phyloP scores from a whole-genome alignment of 2,329 filamentous ascomycete genomes.

The Nemania sp. region DNA sequence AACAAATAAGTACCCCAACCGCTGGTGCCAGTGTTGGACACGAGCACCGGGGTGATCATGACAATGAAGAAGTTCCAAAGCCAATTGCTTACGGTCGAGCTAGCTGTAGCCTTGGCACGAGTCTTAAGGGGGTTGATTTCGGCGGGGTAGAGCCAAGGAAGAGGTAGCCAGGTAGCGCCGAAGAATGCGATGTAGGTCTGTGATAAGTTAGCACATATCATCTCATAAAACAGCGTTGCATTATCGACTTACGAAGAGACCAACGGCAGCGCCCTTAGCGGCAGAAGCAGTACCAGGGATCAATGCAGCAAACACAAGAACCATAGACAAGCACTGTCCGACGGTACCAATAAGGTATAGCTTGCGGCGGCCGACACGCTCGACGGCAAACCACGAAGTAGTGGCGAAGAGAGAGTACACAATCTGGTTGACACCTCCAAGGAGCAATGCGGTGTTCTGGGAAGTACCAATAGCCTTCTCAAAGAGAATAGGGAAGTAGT shows the following conservation, averaged over 20 bases:
- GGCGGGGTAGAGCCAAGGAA: slow-evolving; percentile 70
- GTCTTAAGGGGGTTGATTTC: slow-evolving; percentile 65
- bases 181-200: slow-evolving; percentile 75
- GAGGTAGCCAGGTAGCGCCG: slow-evolving; percentile 72
- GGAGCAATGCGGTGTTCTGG: slow-evolving; percentile 61
- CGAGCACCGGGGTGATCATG: slow-evolving; percentile 73
- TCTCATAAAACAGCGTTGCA: too few species aligned
- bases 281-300: slow-evolving; percentile 71
- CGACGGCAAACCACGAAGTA: slow-evolving; percentile 58
- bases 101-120: slow-evolving; percentile 60
- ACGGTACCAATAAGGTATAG: slow-evolving; percentile 59
- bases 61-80: slow-evolving; percentile 64
- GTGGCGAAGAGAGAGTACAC: slow-evolving; percentile 53
- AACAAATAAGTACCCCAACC: slow-evolving; percentile 64
- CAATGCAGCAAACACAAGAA: slow-evolving; percentile 71
- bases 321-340: slow-evolving; percentile 67
- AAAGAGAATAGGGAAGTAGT: slow-evolving; percentile 71
- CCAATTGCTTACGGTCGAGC: slow-evolving; percentile 67
- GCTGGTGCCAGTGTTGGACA: slow-evolving; percentile 61
- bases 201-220: slow-evolving; percentile 9
- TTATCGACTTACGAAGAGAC: slow-evolving; percentile 62
- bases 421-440: slow-evolving; percentile 54
- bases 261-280: slow-evolving; percentile 75
- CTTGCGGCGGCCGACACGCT: slow-evolving; percentile 60
- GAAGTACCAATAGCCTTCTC: slow-evolving; percentile 55